Evolutionary conservation across 2,329 filamentous ascomycete species (phyloP), one percentile per base, ranked within the genome.

Genomic region (Alternaria consortialis): DNA sequence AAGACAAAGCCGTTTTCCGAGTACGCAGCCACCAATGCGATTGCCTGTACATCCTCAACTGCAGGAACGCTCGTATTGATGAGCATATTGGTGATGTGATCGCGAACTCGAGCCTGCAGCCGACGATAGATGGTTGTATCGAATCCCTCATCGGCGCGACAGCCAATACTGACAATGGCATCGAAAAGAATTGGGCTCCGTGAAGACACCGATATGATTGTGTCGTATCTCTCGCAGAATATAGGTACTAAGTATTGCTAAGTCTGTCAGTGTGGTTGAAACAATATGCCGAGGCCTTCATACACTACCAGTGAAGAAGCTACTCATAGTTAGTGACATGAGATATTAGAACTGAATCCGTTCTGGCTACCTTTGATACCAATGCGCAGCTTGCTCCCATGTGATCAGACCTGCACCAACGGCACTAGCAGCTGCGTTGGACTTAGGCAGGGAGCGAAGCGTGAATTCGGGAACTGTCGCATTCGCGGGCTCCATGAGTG

Each of bases 1-100:
- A 87, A 73, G 1, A 86, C 67, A 7, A 83, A 84, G 0, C 84
- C 79, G 53, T 86, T 84, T 4, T 85, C 79, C 0, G 82, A 82
- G 62, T 86, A 87, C 56, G 83, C 84, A 0, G 84, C 84, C 50
- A 84, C 79, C 1, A 86, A 75, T 0, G 86, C 71, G 7, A 87
- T 74, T 4, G 85, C 84, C 57, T 87, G 85, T 0, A 87, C 72
- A 0, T 82, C 83, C 59, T 87, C 85, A 0, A 86, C 54, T 7
- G 75, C 78, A 12, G 78, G 78, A 2, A 79, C 59, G 2, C 72
- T 73, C 4, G 75, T 75, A 39, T 81, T 76, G 15, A 84, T 80
- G 3, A 84, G 78, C 0, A 82, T 71, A 36, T 82, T 82, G 8
- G 85, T 82, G n/a, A 84, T 60, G 56, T 83, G 80, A 34, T 76